These are phyloP conservation scores for Dicorynia guianensis DNA, from an alignment of 306 rosid species.

Conservation along the genomic window DNA sequence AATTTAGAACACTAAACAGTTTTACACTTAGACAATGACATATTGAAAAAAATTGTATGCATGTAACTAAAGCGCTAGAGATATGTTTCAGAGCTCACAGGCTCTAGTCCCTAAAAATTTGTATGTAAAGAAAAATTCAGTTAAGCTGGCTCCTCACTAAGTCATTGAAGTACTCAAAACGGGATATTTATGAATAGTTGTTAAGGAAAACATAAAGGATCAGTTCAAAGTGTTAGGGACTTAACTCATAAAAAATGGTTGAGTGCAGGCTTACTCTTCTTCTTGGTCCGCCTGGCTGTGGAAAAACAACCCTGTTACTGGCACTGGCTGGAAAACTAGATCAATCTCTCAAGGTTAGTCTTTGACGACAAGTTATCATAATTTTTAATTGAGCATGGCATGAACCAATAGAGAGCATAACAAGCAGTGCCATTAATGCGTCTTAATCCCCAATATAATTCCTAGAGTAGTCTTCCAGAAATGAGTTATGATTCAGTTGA, in stretches of 20 bases:
- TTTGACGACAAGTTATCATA: background rate
- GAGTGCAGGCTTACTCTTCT: conserved; percentile 71
- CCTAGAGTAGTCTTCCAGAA: conserved; percentile 14
- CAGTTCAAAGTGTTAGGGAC: background rate
- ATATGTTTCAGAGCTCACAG: conserved; percentile 12
- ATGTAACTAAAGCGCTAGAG: conserved; percentile 11
- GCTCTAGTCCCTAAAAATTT: conserved; percentile 7
- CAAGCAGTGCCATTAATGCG: conserved; percentile 14
- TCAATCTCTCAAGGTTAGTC: conserved; percentile 57
- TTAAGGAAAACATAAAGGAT: conserved; percentile 18
- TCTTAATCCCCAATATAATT: conserved; percentile 24
- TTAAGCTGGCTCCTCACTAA: background rate
- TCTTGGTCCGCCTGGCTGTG: conserved; percentile 69
- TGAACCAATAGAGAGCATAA: conserved; percentile 27
- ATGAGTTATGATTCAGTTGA: conserved; percentile 20
- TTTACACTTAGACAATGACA: conserved; percentile 16
- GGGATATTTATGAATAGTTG: background rate
- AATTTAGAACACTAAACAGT: background rate
- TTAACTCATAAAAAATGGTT: conserved; percentile 40
- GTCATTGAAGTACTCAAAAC: background rate
- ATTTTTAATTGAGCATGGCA: background rate
- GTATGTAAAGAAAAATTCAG: background rate
- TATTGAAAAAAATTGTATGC: background rate
- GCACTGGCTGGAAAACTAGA: conserved; percentile 67
- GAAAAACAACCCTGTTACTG: conserved; percentile 60